Conservation (phyloP, 2,329 filamentous ascomycete genomes). For the Alternaria ethzedia region DNA sequence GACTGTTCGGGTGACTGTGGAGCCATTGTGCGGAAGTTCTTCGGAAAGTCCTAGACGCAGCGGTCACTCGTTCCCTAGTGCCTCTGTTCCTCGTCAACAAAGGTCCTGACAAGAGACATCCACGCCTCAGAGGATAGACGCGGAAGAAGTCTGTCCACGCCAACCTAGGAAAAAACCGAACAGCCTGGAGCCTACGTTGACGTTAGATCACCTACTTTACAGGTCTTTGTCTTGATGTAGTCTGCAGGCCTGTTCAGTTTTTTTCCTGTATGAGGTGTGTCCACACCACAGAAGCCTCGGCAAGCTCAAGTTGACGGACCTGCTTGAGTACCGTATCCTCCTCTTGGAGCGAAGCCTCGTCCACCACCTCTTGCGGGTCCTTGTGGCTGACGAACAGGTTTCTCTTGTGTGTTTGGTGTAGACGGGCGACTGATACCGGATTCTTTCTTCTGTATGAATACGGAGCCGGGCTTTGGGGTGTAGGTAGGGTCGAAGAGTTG, state of each 20-base stretch:
- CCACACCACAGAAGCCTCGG: not conserved
- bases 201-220: not conserved
- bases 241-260: not conserved
- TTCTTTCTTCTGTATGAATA: constrained; percentile 53
- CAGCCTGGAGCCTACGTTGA: not conserved
- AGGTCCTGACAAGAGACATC: not conserved
- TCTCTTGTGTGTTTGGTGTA: constrained; percentile 67
- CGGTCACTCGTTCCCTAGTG: not conserved
- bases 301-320: constrained; percentile 25
- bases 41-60: not conserved
- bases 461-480: constrained; percentile 66
- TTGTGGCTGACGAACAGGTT: constrained; percentile 74
- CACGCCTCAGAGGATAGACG: not conserved
- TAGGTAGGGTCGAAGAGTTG: constrained; percentile 83
- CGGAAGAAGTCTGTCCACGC: not conserved
- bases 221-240: not conserved
- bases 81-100: not conserved
- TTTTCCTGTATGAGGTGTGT: not conserved
- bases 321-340: constrained; percentile 40
- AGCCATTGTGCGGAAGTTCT: not conserved
- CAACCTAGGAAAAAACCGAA: not conserved
- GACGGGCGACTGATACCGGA: constrained; percentile 56
- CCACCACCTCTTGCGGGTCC: constrained; percentile 80
- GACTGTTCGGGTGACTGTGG: not conserved
- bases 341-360: constrained; percentile 75